Conservation (phyloP, 257 asterid genomes). For the Solanum clarkiae region DNA sequence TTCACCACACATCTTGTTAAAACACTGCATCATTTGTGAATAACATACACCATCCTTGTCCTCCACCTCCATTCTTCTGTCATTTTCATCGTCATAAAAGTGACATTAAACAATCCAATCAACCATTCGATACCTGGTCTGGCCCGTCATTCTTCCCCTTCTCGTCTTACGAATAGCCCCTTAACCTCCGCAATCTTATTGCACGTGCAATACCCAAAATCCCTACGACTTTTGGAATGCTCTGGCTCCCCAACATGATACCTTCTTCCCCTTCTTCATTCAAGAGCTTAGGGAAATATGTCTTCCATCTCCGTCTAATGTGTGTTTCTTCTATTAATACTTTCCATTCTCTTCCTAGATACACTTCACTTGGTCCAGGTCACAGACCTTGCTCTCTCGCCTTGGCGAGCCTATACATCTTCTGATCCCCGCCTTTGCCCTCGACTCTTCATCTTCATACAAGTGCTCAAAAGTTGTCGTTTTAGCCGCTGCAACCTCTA, state of each 20-base stretch:
- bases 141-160: background rate
- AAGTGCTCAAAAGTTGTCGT: background rate
- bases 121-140: background rate
- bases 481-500: background rate
- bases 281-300: background rate
- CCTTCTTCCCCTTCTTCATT: background rate
- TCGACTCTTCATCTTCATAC: background rate
- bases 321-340: background rate
- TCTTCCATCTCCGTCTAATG: background rate
- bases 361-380: background rate
- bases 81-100: background rate
- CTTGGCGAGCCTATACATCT: background rate
- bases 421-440: background rate
- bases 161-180: background rate
- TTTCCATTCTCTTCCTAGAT: background rate
- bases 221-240: background rate
- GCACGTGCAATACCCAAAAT: background rate
- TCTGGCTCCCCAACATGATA: background rate
- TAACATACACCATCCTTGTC: background rate
- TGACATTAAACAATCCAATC: background rate
- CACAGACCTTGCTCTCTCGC: background rate
- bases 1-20: background rate
- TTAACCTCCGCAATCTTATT: background rate
- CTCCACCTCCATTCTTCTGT: background rate
- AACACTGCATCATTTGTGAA: background rate